Conservation (phyloP, 1,284 basidiomycete species). For the Irpex rosettiformis region DNA sequence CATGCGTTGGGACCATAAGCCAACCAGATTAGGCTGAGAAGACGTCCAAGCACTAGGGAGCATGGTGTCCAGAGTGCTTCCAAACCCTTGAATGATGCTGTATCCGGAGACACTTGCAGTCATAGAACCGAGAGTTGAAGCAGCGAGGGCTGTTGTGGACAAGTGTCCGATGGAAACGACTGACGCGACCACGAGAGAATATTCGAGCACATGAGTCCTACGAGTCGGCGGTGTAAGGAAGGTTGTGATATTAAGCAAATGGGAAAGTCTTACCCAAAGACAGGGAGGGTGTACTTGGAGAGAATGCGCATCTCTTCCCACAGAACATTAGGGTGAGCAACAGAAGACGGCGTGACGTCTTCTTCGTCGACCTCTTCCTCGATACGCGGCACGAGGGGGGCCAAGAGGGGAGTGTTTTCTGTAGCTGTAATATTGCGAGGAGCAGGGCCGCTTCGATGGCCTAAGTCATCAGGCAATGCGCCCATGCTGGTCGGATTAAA, state of each 20-base stretch:
- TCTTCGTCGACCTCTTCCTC: constrained; percentile 34
- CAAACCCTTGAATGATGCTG: constrained; percentile 81
- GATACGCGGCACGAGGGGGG: constrained; percentile 45
- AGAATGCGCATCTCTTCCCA: constrained; percentile 62
- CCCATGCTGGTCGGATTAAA: constrained; percentile 31
- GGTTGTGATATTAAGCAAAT: background rate
- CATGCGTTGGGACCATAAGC: constrained; percentile 91
- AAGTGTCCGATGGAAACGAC: constrained; percentile 86
- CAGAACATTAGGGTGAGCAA: constrained; percentile 35
- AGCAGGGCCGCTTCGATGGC: constrained; percentile 26
- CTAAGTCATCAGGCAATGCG: constrained; percentile 26
- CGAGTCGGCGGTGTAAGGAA: background rate
- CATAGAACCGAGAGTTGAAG: constrained; percentile 85
- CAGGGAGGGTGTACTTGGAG: constrained; percentile 61
- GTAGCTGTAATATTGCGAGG: constrained; percentile 27
- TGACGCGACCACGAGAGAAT: constrained; percentile 69
- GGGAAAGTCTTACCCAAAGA: constrained; percentile 54
- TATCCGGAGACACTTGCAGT: constrained; percentile 72
- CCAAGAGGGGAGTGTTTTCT: constrained; percentile 52
- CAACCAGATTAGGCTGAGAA: constrained; percentile 76
- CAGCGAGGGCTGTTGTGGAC: constrained; percentile 79
- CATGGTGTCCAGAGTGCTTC: constrained; percentile 83
- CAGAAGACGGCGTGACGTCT: constrained; percentile 24
- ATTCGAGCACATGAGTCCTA: constrained; percentile 75
- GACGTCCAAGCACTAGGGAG: constrained; percentile 92